These are phyloP conservation scores for Trypanosoma melophagium DNA, from an alignment of 208 protist genomes.

Conservation along the genomic window DNA sequence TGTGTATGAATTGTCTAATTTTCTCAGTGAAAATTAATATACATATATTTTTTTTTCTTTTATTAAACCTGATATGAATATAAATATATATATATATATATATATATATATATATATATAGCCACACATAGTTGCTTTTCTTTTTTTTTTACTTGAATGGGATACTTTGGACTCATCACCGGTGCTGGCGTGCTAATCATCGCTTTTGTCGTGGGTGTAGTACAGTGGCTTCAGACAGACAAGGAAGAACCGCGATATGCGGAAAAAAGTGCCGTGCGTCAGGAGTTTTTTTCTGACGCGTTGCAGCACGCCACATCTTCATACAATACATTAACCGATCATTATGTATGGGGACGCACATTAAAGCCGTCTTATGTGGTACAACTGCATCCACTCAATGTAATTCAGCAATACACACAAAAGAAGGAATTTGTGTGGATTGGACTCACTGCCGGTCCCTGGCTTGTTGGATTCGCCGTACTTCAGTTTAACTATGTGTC, in stretches of 20 bases:
- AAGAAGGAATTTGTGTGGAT: conserved; percentile 59
- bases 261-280: conserved; percentile 16
- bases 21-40: not conserved
- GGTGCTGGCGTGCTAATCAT: conserved; percentile 1
- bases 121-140: not conserved
- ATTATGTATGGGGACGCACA: conserved; percentile 46
- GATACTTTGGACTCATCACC: not conserved
- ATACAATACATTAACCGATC: conserved; percentile 14
- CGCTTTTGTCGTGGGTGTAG: not conserved
- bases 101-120: too few species aligned
- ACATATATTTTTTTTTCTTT: not conserved
- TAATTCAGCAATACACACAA: conserved; percentile 31
- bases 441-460: conserved; percentile 32
- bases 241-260: conserved; percentile 20
- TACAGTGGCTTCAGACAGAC: conserved; percentile 15
- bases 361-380: conserved; percentile 24
- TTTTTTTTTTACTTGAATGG: not conserved
- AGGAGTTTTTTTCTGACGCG: conserved; percentile 23
- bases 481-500: conserved; percentile 47
- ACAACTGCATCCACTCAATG: conserved; percentile 34
- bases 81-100: too few species aligned
- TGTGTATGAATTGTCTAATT: not conserved
- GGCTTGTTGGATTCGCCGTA: conserved; percentile 41
- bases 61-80: not conserved
- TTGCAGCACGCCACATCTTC: conserved; percentile 24